These are phyloP conservation scores for Debaryomycetaceae sp. DNA, from an alignment of 1,139 yeast genomes.

Conservation along the genomic window DNA sequence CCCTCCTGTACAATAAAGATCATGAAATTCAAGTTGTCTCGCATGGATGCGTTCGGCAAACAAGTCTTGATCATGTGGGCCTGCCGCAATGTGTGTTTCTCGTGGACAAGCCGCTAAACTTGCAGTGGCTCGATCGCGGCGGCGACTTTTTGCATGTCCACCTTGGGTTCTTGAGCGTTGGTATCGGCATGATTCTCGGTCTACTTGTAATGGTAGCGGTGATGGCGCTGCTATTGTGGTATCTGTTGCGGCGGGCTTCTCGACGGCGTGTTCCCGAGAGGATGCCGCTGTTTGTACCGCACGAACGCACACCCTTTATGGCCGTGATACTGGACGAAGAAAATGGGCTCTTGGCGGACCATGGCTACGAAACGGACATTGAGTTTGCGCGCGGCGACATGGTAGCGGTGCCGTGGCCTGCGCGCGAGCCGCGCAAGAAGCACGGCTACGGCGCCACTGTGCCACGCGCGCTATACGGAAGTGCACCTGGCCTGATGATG, in stretches of 20 bases:
- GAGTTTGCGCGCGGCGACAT: constrained; percentile 25
- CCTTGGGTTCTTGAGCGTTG: constrained; percentile 56
- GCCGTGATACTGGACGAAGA: constrained; percentile 23
- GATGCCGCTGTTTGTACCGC: constrained; percentile 3
- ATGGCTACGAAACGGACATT: constrained; percentile 38
- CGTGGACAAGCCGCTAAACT: constrained; percentile 51
- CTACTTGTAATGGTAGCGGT: constrained; percentile 29
- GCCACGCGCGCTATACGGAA: background rate
- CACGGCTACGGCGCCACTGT: constrained; percentile 7
- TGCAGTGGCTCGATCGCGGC: constrained; percentile 43
- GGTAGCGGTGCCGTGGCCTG: too few species aligned
- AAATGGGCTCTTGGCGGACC: constrained; percentile 15
- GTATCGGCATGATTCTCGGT: constrained; percentile 56
- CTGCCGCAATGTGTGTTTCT: constrained; percentile 46
- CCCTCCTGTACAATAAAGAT: constrained; percentile 40
- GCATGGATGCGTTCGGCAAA: constrained; percentile 59
- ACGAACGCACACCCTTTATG: constrained; percentile 22
- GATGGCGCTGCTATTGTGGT: constrained; percentile 14
- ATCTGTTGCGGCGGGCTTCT: constrained; percentile 15
- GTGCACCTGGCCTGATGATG: too few species aligned
- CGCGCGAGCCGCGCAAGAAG: constrained; percentile 9
- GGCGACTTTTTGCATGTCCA: constrained; percentile 39
- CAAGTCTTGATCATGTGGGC: too few species aligned
- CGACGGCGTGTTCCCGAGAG: constrained; percentile 2
- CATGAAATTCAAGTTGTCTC: constrained; percentile 56